These are phyloP conservation scores for Russula lepida DNA, from an alignment of 768 basidiomycete genomes.

Conservation along the genomic window DNA sequence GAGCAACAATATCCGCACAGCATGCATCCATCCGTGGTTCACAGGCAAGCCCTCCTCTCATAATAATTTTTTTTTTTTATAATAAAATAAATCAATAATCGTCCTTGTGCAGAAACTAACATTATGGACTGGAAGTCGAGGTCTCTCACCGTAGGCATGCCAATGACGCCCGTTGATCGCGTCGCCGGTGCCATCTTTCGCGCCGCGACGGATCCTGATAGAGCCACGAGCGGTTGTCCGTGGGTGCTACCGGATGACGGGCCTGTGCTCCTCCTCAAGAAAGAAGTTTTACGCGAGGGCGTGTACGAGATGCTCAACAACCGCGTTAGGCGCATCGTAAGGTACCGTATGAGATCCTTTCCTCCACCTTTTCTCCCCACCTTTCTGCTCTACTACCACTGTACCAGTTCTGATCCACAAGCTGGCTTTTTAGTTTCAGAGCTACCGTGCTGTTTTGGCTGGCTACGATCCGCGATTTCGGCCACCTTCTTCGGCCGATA, in stretches of 20 bases:
- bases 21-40: constrained; percentile 46
- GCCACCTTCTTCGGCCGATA: background rate
- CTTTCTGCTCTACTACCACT: too few species aligned
- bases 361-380: too few species aligned
- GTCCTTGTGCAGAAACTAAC: constrained; percentile 33
- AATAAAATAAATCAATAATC: background rate
- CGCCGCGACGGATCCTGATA: constrained; percentile 40
- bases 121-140: constrained; percentile 36
- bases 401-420: too few species aligned
- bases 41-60: constrained; percentile 30
- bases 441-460: background rate
- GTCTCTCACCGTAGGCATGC: constrained; percentile 42
- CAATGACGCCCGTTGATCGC: constrained; percentile 38
- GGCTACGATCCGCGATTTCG: background rate
- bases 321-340: constrained; percentile 1
- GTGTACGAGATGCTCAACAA: constrained; percentile 45
- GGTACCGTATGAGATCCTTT: background rate
- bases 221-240: constrained; percentile 37
- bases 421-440: background rate
- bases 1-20: constrained; percentile 35
- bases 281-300: constrained; percentile 41
- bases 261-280: constrained; percentile 38
- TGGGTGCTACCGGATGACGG: constrained; percentile 45
- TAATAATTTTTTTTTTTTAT: background rate
- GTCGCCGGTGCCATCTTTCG: constrained; percentile 46